Evolutionary conservation across 768 basidiomycete species (phyloP).

Genomic region (Auriscalpium microsporum): DNA sequence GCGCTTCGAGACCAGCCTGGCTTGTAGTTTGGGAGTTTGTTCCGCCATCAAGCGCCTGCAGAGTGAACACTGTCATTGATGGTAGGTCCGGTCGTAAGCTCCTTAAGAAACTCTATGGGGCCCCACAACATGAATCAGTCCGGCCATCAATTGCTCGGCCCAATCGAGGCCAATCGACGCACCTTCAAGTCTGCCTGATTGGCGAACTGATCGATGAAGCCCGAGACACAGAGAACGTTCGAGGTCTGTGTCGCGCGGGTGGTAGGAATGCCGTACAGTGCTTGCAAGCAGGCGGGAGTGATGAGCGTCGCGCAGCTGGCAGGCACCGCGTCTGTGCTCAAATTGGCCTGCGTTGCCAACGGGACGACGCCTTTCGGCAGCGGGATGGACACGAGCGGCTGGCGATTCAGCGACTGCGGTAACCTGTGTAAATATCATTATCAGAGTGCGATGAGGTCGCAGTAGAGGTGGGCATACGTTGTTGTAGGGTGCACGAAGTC

Average conservation of each 20-base stretch:
- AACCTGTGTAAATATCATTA: neutral
- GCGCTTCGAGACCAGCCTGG: conserved; percentile 16
- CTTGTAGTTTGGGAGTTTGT: conserved; percentile 6
- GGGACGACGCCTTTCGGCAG: neutral
- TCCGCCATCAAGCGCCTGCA: conserved; percentile 17
- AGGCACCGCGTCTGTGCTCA: neutral
- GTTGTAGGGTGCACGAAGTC: conserved; percentile 14
- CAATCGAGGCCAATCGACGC: neutral
- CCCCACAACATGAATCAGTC: too few relatives aligned
- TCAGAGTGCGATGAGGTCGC: too few relatives aligned
- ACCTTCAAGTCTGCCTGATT: conserved; percentile 12
- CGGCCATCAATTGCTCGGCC: too few relatives aligned
- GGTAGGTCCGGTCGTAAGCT: conserved; percentile 9
- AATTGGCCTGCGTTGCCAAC: neutral
- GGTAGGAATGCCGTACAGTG: conserved; percentile 16
- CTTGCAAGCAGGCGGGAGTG: conserved; percentile 17
- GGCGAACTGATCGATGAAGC: conserved; percentile 15
- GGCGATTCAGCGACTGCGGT: neutral
- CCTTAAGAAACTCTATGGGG: conserved; percentile 4
- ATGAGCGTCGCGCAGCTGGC: conserved; percentile 4
- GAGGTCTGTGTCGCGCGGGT: conserved; percentile 1
- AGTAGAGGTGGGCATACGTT: neutral
- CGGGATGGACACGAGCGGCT: neutral
- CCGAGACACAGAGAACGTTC: conserved; percentile 14
- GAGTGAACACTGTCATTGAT: conserved; percentile 7